Conservation (phyloP, 208 protist genomes). For the Giardia duodenalis region DNA sequence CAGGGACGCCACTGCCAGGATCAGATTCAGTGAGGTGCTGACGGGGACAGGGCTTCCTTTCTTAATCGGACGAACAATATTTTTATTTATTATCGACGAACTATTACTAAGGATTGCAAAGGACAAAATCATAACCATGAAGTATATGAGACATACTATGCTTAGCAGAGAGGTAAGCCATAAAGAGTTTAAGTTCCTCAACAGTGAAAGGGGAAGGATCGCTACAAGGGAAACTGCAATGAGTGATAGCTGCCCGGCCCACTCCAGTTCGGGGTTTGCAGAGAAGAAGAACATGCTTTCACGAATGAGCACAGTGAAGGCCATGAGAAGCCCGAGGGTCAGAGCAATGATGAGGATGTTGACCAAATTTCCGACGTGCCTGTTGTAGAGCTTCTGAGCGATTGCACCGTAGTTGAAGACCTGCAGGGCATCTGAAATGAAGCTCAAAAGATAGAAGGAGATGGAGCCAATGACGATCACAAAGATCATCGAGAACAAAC, state of each 20-base stretch:
- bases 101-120: background rate
- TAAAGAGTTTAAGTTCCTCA: background rate
- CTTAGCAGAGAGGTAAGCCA: background rate
- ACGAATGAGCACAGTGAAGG: background rate
- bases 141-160: background rate
- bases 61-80: background rate
- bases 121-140: background rate
- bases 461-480: background rate
- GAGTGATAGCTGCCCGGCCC: background rate
- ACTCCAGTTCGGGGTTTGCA: background rate
- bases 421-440: background rate
- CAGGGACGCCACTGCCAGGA: background rate
- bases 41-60: background rate
- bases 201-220: background rate
- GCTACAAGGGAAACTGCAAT: background rate
- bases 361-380: background rate
- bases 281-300: slow-evolving; percentile 7
- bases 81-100: too few species aligned
- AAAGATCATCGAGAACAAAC: background rate
- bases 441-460: background rate
- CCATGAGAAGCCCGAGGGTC: background rate
- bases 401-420: background rate
- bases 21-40: background rate
- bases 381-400: background rate
- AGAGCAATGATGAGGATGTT: background rate